phyloP scores from a whole-genome alignment of 139 green algal species.

The Micractinium sp. region DNA sequence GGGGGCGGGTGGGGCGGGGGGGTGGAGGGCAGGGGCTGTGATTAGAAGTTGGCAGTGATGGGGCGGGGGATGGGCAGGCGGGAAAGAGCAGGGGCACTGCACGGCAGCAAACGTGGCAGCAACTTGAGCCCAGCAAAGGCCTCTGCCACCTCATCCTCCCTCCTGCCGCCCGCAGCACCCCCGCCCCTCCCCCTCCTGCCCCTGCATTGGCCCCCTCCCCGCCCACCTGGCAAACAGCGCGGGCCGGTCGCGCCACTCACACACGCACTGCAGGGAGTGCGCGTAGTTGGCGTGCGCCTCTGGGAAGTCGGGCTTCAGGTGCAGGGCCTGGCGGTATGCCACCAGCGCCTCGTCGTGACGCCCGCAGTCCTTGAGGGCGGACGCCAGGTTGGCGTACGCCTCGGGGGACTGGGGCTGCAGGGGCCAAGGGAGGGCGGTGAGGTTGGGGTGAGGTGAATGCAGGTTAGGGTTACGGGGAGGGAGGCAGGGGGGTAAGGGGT shows the following conservation, averaged over 20 bases:
- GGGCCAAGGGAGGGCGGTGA: background rate
- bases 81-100: background rate
- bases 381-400: slow-evolving; percentile 79
- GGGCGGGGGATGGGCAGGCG: too few species aligned
- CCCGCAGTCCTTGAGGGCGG: slow-evolving; percentile 79
- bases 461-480: background rate
- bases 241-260: slow-evolving; percentile 83
- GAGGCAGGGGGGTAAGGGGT: too few species aligned
- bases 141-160: background rate
- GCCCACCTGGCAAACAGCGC: slow-evolving; percentile 59
- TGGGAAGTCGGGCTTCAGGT: slow-evolving; percentile 75
- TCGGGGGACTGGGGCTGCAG: slow-evolving; percentile 68
- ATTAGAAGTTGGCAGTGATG: too few species aligned
- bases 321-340: slow-evolving; percentile 76
- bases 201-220: background rate
- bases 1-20: too few species aligned
- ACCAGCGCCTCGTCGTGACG: slow-evolving; percentile 77
- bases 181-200: background rate
- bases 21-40: background rate
- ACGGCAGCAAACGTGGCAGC: background rate
- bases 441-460: too few species aligned
- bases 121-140: background rate
- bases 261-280: slow-evolving; percentile 88
- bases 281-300: slow-evolving; percentile 88
- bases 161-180: background rate